Evolutionary conservation across 148 eudicot species (phyloP).

Genomic region (Silene conica): DNA sequence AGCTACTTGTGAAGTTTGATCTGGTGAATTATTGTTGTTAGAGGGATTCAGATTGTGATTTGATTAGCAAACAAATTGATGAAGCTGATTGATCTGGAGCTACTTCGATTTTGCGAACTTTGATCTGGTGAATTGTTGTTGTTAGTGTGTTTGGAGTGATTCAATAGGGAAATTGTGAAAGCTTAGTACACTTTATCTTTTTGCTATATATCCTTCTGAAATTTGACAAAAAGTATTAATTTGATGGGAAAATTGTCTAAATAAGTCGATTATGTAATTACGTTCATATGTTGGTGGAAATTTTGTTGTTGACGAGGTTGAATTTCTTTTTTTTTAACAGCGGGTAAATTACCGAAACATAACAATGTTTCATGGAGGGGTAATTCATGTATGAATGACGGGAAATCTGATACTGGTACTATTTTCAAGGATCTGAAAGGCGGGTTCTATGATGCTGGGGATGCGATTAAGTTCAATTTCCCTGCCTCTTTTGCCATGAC

Average conservation of each 20-base stretch:
- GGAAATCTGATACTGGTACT: constrained; percentile 43
- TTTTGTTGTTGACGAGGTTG: constrained; percentile 8
- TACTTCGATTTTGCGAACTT: too few relatives aligned
- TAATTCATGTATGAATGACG: constrained; percentile 77
- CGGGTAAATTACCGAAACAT: constrained; percentile 85
- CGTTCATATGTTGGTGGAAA: not conserved
- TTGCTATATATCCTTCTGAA: not conserved
- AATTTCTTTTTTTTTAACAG: constrained; percentile 32
- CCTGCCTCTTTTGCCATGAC: constrained; percentile 87
- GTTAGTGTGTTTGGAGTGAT: not conserved
- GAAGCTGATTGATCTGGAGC: too few relatives aligned
- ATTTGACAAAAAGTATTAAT: not conserved
- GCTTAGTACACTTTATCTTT: not conserved
- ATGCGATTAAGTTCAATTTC: constrained; percentile 92
- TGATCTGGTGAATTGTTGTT: not conserved
- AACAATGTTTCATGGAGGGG: constrained; percentile 98
- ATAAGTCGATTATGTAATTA: not conserved
- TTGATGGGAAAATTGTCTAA: not conserved
- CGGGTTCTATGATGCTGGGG: constrained; percentile 95
- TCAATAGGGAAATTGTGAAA: too few relatives aligned
- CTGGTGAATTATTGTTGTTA: not conserved
- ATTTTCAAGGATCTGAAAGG: constrained; percentile 67
- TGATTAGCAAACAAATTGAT: too few relatives aligned
- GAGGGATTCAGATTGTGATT: too few relatives aligned
- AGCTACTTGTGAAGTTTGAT: too few relatives aligned